Base-by-base conservation (phyloP, 140 eudicot species). In the Stevia rebaudiana region DNA sequence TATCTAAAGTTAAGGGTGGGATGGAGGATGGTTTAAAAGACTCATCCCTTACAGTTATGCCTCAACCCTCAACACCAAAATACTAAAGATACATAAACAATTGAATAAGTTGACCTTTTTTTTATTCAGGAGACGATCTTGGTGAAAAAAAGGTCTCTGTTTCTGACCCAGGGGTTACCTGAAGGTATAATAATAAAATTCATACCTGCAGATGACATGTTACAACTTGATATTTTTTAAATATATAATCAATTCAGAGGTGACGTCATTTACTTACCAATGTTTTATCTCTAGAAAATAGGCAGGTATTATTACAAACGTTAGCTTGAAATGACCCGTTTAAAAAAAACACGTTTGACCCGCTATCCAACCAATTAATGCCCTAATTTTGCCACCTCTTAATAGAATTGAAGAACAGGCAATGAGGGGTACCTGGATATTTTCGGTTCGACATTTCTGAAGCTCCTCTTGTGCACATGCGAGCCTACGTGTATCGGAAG, bases 401-500 rank as follows among this genome's bases (percentile, higher is more conserved):
- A 9, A 8, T 33, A 11, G 17, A 58, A 58, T 10, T 17, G 11
- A 19, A 36, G 16, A 35, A 58, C 19, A 30, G 51, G 16, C 63
- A 30, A 11, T 10, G 30, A 16, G 17, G 43, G 11, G 68, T 56
- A 84, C 81, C 82, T 82, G 79, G 4, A 80, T 64, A 49, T 78
- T 58, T 58, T 88, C 90, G 28, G 69, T 68, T 80, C 83, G 85
- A 25, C 83, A 76, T 72, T 84, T 88, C 37, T 78, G 92, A 74
- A 84, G 94, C 79, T 88, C 96, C 65, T 88, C 94, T 74, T 88
- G 90, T 52, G 80, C 82, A 73, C 84, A 67, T 52, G 79, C 63
- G n/a, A 56, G 63, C 63, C 62, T 55, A 16, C 13, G 31, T 36
- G 30, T 36, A 17, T 51, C 24, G 49, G 52, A n/a, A 28, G 42